phyloP scores from a whole-genome alignment of 805 yeast genomes.

The Kodamaea kaohsiungensis region DNA sequence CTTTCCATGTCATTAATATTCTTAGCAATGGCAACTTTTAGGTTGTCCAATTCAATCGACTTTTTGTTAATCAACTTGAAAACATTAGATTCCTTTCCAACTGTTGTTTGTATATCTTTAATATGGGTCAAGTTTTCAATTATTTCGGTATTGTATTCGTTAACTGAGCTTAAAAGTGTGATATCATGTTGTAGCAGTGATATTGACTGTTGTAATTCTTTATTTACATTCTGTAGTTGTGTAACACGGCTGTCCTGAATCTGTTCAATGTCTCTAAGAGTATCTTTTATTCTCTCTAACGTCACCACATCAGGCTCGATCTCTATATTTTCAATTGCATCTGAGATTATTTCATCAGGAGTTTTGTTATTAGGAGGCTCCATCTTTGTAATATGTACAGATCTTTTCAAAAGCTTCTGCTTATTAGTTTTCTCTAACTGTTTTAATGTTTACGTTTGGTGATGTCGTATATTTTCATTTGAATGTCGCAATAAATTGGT shows the following conservation, averaged over 20 bases:
- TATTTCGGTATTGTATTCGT: constrained; percentile 21
- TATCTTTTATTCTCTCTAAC: constrained; percentile 44
- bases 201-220: constrained; percentile 12
- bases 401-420: neutral
- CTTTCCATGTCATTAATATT: constrained; percentile 51
- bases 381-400: neutral
- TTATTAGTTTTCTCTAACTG: neutral
- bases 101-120: constrained; percentile 4
- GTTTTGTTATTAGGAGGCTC: constrained; percentile 13
- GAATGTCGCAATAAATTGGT: neutral
- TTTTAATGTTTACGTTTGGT: neutral
- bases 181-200: constrained; percentile 15
- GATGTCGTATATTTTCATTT: neutral
- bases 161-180: constrained; percentile 20
- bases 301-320: constrained; percentile 52
- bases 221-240: constrained; percentile 5
- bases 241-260: constrained; percentile 28
- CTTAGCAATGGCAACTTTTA: constrained; percentile 53
- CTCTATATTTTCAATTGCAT: constrained; percentile 50
- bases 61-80: constrained; percentile 28
- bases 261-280: constrained; percentile 28
- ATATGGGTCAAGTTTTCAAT: constrained; percentile 14
- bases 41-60: constrained; percentile 40
- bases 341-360: constrained; percentile 37
- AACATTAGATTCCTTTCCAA: constrained; percentile 16